Conservation (phyloP, 176 grass and related monocot genomes). For the Phyllostachys edulis region DNA sequence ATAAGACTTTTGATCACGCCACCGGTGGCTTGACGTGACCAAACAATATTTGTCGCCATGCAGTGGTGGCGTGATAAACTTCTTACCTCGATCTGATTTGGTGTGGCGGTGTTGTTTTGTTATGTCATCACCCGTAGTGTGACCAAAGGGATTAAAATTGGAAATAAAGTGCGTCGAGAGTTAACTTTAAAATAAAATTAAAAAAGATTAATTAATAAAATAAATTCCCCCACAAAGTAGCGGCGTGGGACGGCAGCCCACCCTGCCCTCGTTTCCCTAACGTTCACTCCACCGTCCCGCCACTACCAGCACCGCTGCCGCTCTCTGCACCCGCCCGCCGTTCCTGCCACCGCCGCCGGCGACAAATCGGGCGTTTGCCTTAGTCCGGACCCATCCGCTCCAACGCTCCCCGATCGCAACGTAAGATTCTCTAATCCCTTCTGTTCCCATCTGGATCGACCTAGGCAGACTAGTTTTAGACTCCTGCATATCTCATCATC, state of each 20-base stretch:
- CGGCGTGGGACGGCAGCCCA: not conserved
- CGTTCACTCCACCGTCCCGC: not conserved
- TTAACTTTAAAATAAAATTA: too few species aligned
- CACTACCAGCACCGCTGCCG: not conserved
- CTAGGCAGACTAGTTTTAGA: not conserved
- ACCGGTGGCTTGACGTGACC: too few species aligned
- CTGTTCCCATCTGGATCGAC: not conserved
- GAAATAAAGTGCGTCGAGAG: too few species aligned
- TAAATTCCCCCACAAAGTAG: not conserved
- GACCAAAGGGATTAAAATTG: too few species aligned
- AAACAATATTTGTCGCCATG: too few species aligned
- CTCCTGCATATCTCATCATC: not conserved
- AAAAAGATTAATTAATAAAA: too few species aligned
- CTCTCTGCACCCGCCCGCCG: not conserved
- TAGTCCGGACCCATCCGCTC: not conserved
- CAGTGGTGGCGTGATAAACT: too few species aligned
- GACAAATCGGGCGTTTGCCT: not conserved
- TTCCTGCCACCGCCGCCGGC: not conserved
- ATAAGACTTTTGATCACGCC: too few species aligned
- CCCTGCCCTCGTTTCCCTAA: not conserved
- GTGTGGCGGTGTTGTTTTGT: too few species aligned
- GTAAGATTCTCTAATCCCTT: not conserved
- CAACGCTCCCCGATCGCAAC: not conserved
- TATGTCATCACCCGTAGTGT: too few species aligned
- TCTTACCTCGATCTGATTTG: too few species aligned